Evolutionary conservation across 1,284 basidiomycete genomes (phyloP).

Genomic region (Prillingera fragicola): DNA sequence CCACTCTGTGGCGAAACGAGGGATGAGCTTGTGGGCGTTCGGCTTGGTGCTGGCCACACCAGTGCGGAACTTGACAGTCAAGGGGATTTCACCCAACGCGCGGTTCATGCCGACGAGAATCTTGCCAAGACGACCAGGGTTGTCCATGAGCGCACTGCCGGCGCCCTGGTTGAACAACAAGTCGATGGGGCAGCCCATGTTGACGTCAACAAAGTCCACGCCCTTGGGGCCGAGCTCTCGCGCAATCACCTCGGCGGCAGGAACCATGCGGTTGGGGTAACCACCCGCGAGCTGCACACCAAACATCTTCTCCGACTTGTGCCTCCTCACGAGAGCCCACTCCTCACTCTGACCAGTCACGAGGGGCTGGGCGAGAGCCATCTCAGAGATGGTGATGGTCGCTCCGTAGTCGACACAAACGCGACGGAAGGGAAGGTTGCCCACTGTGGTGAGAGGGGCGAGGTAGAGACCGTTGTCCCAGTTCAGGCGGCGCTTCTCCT

Average conservation of each 20-base stretch:
- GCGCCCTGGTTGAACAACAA: constrained; percentile 87
- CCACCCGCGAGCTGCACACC: constrained; percentile 68
- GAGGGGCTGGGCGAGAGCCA: constrained; percentile 74
- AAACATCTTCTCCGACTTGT: constrained; percentile 82
- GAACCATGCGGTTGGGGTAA: constrained; percentile 53
- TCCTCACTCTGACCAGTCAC: constrained; percentile 78
- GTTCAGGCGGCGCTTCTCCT: constrained; percentile 79
- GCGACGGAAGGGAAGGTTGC: constrained; percentile 90
- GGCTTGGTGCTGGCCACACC: constrained; percentile 82
- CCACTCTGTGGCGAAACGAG: constrained; percentile 72
- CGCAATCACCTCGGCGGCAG: constrained; percentile 76
- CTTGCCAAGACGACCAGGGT: constrained; percentile 72
- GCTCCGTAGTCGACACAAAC: constrained; percentile 80
- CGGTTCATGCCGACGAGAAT: constrained; percentile 88
- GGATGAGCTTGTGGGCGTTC: constrained; percentile 87
- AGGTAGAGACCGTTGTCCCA: constrained; percentile 89
- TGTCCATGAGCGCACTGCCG: constrained; percentile 81
- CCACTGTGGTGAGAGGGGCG: constrained; percentile 91
- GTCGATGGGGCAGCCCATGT: constrained; percentile 91
- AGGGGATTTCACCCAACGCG: constrained; percentile 79
- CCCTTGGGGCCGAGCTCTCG: constrained; percentile 57
- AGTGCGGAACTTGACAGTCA: constrained; percentile 92
- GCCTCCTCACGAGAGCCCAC: constrained; percentile 81
- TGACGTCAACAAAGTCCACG: constrained; percentile 88
- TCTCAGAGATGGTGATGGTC: constrained; percentile 94